phyloP scores from a whole-genome alignment of 257 asterid species.

The Knoxia roxburghii region DNA sequence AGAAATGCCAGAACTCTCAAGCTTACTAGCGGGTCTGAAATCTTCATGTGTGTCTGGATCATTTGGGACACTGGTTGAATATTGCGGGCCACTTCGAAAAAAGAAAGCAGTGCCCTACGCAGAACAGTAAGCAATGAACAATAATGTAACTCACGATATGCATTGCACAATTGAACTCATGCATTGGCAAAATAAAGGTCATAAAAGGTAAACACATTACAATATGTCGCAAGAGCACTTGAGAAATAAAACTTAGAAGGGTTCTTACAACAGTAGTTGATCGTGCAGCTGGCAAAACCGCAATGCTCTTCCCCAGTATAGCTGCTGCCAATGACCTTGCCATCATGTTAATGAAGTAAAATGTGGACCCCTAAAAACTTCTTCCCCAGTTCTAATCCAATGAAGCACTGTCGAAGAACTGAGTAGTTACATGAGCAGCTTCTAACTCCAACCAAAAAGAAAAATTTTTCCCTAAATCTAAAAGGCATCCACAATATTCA shows the following conservation, averaged over 20 bases:
- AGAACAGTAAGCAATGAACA: constrained; percentile 13
- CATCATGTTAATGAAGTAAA: constrained; percentile 29
- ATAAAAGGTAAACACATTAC: not conserved
- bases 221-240: not conserved
- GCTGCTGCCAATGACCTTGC: constrained; percentile 59
- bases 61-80: constrained; percentile 53
- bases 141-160: constrained; percentile 6
- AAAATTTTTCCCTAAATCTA: not conserved
- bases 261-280: constrained; percentile 43
- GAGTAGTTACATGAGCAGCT: not conserved
- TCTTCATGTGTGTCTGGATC: constrained; percentile 91
- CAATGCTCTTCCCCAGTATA: constrained; percentile 43
- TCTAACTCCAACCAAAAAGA: not conserved
- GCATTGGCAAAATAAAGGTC: not conserved
- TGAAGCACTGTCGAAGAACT: not conserved
- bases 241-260: not conserved
- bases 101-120: constrained; percentile 48
- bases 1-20: constrained; percentile 47
- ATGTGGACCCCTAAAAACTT: not conserved
- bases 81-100: constrained; percentile 32
- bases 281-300: constrained; percentile 42
- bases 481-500: not conserved
- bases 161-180: not conserved
- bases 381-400: not conserved
- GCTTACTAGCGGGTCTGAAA: constrained; percentile 64